A percentile compares a stretch with the other conserved stretches of the same genome.
Evolutionary conservation across 1,284 basidiomycete genomes (phyloP).

Genomic region (Singerocomus rubriflavus): DNA sequence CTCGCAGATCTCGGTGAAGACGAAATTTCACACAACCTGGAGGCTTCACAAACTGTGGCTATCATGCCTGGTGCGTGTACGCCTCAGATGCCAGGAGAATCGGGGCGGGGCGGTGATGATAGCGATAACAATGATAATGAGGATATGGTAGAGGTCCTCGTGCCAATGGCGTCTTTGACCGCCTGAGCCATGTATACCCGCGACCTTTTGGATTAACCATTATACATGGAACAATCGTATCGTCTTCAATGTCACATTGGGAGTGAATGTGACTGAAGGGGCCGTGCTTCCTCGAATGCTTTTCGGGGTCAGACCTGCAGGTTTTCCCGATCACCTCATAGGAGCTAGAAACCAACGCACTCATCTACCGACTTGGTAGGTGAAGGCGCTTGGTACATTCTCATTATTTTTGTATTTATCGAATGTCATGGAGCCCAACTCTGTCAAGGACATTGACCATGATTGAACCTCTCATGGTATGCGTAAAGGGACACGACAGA

Average conservation of each 20-base stretch:
- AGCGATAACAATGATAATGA: constrained; percentile 33
- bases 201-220: neutral
- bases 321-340: neutral
- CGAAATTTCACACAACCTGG: constrained; percentile 32
- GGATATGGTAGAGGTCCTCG: constrained; percentile 35
- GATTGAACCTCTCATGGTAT: neutral
- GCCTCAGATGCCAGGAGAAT: constrained; percentile 4
- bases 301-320: neutral
- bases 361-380: neutral
- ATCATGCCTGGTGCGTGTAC: neutral
- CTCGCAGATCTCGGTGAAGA: constrained; percentile 42
- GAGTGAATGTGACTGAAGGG: neutral
- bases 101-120: constrained; percentile 28
- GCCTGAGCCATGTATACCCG: constrained; percentile 44
- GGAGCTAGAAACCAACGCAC: neutral
- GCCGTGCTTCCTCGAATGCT: neutral
- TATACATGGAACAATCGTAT: neutral
- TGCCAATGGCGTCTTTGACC: constrained; percentile 19
- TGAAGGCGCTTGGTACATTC: no score
- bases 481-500: neutral
- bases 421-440: neutral
- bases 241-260: neutral
- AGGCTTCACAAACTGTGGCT: constrained; percentile 9
- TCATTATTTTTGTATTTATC: neutral
- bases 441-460: neutral